A percentile compares a stretch with the other conserved stretches of the same genome.
These are phyloP conservation scores for Paramecium sonneborni DNA, from an alignment of 73 alveolate species.

Conservation along the genomic window DNA sequence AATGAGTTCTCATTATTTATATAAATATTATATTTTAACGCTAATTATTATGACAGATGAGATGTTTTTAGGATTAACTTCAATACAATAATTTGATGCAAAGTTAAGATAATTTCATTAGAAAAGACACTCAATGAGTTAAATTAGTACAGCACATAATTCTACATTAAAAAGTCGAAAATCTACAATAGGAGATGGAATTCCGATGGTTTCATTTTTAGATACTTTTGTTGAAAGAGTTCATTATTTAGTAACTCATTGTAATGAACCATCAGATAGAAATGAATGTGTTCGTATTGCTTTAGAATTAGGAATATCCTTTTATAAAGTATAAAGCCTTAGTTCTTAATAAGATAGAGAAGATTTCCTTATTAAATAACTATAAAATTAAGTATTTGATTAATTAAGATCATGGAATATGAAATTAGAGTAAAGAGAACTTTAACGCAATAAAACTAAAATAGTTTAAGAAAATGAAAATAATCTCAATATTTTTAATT, in stretches of 20 bases:
- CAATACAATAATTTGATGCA: background rate
- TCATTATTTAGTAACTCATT: background rate
- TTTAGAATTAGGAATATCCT: background rate
- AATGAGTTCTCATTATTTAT: background rate
- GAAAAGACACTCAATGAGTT: background rate
- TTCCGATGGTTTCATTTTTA: background rate
- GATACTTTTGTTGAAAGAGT: slow-evolving; percentile 16
- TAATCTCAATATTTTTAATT: background rate
- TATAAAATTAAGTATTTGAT: background rate
- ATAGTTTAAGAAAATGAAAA: background rate
- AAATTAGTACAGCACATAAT: background rate
- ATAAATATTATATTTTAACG: background rate
- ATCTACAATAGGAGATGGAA: slow-evolving; percentile 1
- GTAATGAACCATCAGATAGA: background rate
- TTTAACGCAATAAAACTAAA: background rate
- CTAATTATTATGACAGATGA: background rate
- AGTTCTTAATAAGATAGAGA: background rate
- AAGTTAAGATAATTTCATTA: background rate
- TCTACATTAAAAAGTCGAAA: background rate
- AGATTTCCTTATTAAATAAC: background rate
- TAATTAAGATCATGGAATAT: background rate
- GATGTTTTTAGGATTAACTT: background rate
- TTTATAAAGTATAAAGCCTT: background rate
- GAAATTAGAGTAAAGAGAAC: background rate
- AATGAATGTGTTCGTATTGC: slow-evolving; percentile 31